phyloP scores from a whole-genome alignment of 306 rosid species.

The Rosa rugosa region DNA sequence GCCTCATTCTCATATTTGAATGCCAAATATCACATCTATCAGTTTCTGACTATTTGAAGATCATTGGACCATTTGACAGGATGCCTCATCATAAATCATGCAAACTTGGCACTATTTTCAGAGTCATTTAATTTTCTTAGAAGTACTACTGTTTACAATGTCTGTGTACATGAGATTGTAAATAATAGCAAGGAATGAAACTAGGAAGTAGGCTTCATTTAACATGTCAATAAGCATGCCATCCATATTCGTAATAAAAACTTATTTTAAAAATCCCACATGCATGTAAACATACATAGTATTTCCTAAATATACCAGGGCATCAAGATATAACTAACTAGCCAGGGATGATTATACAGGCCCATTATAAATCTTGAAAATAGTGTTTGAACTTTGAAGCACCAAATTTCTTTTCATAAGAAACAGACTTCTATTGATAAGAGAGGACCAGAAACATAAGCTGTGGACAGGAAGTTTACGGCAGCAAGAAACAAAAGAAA shows the following conservation, averaged over 20 bases:
- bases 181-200: not conserved
- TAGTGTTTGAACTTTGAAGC: not conserved
- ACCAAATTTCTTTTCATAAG: not conserved
- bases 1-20: not conserved
- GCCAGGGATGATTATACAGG: not conserved
- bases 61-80: not conserved
- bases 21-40: not conserved
- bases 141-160: no score
- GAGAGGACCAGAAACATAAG: not conserved
- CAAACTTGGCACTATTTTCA: not conserved
- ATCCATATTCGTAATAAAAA: not conserved
- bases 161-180: not conserved
- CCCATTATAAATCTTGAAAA: not conserved
- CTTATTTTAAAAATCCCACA: not conserved
- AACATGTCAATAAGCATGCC: not conserved
- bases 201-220: not conserved
- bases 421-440: not conserved
- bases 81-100: slow-evolving; percentile 1
- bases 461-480: not conserved
- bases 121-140: not conserved
- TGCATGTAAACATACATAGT: not conserved
- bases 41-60: not conserved
- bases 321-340: not conserved
- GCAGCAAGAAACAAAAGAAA: not conserved
- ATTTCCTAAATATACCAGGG: not conserved